phyloP scores from a whole-genome alignment of 805 yeast genomes.

The Barnettozyma californica region DNA sequence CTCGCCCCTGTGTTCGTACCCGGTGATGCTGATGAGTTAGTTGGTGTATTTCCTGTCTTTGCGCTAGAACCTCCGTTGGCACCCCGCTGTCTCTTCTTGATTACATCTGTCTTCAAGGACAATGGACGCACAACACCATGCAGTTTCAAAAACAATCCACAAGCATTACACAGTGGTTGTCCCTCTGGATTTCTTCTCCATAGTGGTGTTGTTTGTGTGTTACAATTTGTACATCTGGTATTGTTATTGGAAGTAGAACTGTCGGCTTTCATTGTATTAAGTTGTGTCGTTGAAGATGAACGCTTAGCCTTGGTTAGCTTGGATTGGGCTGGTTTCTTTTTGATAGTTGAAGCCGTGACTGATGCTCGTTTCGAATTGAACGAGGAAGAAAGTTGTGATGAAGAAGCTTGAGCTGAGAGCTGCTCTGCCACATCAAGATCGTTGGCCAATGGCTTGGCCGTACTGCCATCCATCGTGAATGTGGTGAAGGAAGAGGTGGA shows the following conservation, averaged over 20 bases:
- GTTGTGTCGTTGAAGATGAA: slow-evolving; percentile 18
- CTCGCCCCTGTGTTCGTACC: slow-evolving; percentile 4
- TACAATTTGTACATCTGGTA: slow-evolving; percentile 74
- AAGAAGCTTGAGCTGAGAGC: not conserved
- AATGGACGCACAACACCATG: slow-evolving; percentile 96
- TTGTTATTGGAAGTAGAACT: slow-evolving; percentile 17
- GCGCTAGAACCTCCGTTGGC: slow-evolving; percentile 22
- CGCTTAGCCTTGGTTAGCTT: slow-evolving; percentile 21
- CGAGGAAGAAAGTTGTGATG: slow-evolving; percentile 16
- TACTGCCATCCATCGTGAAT: slow-evolving; percentile 2
- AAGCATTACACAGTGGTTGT: slow-evolving; percentile 90
- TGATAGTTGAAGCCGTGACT: slow-evolving; percentile 16
- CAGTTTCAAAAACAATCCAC: slow-evolving; percentile 86
- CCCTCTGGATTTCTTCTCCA: slow-evolving; percentile 95
- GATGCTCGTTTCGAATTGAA: slow-evolving; percentile 19
- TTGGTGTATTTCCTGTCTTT: slow-evolving; percentile 11
- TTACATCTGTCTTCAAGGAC: slow-evolving; percentile 85
- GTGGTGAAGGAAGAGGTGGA: slow-evolving; percentile 14
- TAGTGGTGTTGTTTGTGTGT: slow-evolving; percentile 86
- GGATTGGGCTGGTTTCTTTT: slow-evolving; percentile 18
- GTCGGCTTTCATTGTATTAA: slow-evolving; percentile 8
- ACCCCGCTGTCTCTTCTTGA: slow-evolving; percentile 81
- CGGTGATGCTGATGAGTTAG: slow-evolving; percentile 12
- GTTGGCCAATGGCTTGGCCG: not conserved
- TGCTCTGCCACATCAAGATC: slow-evolving; percentile 3